These are phyloP conservation scores for Marasmius tenuissimus DNA, from an alignment of 1,284 basidiomycete genomes.

Conservation along the genomic window DNA sequence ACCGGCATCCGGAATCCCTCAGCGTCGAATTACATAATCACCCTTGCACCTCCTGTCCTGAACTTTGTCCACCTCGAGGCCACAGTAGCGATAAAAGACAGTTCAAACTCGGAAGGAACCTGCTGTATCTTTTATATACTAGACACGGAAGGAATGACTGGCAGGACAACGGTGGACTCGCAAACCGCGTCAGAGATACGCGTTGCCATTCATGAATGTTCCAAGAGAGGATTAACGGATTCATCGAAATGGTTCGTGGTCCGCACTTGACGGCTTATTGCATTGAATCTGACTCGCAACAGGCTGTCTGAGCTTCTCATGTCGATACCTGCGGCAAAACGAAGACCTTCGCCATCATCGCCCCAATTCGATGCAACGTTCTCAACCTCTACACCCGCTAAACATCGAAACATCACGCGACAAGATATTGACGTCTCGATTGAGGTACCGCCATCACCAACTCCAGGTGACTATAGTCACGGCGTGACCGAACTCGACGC, in stretches of 20 bases:
- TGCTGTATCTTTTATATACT: no score
- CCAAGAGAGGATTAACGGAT: background rate
- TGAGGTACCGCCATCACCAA: background rate
- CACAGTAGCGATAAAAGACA: no score
- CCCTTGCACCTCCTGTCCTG: no score
- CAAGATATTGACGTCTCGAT: background rate
- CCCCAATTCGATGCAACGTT: background rate
- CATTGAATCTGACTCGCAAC: background rate
- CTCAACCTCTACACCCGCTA: constrained; percentile 9
- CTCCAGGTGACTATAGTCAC: background rate
- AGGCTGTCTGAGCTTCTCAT: constrained; percentile 13
- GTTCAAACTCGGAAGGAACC: no score
- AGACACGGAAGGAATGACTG: background rate
- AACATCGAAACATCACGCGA: background rate
- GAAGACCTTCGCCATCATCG: background rate
- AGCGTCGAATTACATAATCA: no score
- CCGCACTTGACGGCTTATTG: background rate
- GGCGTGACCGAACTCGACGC: background rate
- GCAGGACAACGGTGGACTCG: background rate
- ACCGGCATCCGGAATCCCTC: no score
- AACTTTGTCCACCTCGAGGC: no score
- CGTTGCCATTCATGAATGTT: background rate
- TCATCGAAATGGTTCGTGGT: background rate
- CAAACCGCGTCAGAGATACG: background rate
- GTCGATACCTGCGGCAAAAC: constrained; percentile 6